phyloP scores from a whole-genome alignment of 495 filamentous ascomycete species.

The Chaetomidium leptoderma region DNA sequence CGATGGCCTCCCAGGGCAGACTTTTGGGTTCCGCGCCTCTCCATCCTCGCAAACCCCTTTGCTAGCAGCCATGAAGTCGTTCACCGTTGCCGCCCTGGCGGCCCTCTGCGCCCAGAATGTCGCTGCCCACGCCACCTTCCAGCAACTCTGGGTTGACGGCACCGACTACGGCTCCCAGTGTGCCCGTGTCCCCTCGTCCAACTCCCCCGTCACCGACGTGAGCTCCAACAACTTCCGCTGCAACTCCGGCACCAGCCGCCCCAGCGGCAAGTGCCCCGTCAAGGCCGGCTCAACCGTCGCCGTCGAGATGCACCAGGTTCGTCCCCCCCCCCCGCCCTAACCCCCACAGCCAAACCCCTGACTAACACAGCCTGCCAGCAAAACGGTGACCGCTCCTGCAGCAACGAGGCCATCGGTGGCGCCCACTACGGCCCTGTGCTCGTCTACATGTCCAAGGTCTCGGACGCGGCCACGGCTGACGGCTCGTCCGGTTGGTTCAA shows the following conservation, averaged over 20 bases:
- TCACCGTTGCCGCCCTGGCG: slow-evolving; percentile 27
- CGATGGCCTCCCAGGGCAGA: neutral
- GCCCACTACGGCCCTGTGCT: slow-evolving; percentile 48
- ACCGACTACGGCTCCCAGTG: slow-evolving; percentile 43
- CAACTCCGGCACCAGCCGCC: slow-evolving; percentile 36
- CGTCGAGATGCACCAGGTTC: slow-evolving; percentile 51
- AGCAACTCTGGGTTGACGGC: slow-evolving; percentile 49
- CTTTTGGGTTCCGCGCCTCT: neutral
- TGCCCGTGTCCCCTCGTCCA: slow-evolving; percentile 39
- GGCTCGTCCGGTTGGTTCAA: slow-evolving; percentile 50
- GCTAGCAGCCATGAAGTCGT: slow-evolving; percentile 39
- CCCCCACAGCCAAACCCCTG: neutral
- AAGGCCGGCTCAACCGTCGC: slow-evolving; percentile 46
- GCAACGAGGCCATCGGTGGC: slow-evolving; percentile 47
- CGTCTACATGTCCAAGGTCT: slow-evolving; percentile 52
- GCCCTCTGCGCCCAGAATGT: slow-evolving; percentile 35
- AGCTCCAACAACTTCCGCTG: slow-evolving; percentile 37
- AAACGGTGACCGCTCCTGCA: slow-evolving; percentile 41
- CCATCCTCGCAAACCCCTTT: neutral
- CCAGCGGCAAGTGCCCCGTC: slow-evolving; percentile 43
- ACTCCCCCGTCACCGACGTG: slow-evolving; percentile 46
- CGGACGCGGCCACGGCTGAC: slow-evolving; percentile 45
- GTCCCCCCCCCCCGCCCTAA: slow-evolving; percentile 7
- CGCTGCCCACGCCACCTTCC: slow-evolving; percentile 49
- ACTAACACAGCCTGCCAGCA: slow-evolving; percentile 39